A percentile compares a stretch with the other conserved stretches of the same genome.
phyloP scores from a whole-genome alignment of 2,329 filamentous ascomycete species.

The Fusarium protoensiforme region DNA sequence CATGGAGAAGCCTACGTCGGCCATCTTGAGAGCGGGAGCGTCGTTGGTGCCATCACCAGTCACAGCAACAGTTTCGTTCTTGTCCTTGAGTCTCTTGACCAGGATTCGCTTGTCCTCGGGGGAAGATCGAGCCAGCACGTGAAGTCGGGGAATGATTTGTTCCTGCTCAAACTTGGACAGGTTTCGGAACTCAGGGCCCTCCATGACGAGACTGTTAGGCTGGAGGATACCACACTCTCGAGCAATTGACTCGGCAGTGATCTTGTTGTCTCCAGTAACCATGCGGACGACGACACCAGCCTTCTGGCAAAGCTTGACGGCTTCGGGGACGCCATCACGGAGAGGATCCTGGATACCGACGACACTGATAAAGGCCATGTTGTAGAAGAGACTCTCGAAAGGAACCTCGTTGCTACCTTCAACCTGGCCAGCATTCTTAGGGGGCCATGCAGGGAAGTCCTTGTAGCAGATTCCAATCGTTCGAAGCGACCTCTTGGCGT shows the following conservation, averaged over 20 bases:
- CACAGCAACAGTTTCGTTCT: conserved; percentile 82
- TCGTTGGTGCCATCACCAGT: conserved; percentile 89
- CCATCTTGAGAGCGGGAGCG: conserved; percentile 82
- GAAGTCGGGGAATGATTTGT: conserved; percentile 74
- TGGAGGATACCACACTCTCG: conserved; percentile 81
- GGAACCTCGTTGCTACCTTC: conserved; percentile 69
- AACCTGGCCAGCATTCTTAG: conserved; percentile 66
- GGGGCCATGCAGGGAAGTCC: conserved; percentile 89
- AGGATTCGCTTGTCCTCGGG: conserved; percentile 82
- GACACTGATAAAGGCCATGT: conserved; percentile 76
- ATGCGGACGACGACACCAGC: conserved; percentile 85
- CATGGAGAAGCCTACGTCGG: conserved; percentile 88
- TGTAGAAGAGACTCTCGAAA: conserved; percentile 74
- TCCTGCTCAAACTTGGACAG: conserved; percentile 73
- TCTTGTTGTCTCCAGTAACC: conserved; percentile 86
- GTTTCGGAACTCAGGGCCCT: conserved; percentile 82
- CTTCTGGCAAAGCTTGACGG: conserved; percentile 77
- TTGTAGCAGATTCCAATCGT: conserved; percentile 87
- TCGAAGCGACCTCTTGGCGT: conserved; percentile 82
- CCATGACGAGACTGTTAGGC: conserved; percentile 76
- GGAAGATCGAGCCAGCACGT: conserved; percentile 79
- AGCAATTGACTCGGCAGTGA: conserved; percentile 83
- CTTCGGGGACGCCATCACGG: conserved; percentile 78
- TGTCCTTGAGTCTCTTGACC: conserved; percentile 76
- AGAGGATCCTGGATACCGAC: conserved; percentile 87